phyloP scores from a whole-genome alignment of 2,329 filamentous ascomycete genomes.

The Aspergillus tamarii region DNA sequence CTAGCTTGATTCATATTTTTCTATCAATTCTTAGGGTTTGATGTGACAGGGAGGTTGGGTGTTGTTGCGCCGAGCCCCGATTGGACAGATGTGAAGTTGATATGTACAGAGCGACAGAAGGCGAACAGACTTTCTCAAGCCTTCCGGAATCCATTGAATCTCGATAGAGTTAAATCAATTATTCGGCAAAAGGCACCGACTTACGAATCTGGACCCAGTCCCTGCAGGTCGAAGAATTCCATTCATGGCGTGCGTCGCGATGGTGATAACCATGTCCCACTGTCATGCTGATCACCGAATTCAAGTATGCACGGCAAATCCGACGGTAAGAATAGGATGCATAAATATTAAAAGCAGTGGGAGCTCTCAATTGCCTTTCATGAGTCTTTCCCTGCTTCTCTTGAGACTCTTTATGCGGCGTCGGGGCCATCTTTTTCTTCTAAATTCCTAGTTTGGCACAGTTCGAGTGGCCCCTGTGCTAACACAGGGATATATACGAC shows the following conservation, averaged over 20 bases:
- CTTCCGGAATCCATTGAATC: no score
- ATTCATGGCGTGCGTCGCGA: constrained; percentile 10
- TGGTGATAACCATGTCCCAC: constrained; percentile 11
- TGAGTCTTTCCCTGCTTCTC: not conserved
- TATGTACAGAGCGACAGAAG: not conserved
- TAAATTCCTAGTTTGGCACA: not conserved
- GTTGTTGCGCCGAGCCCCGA: not conserved
- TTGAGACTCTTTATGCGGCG: not conserved
- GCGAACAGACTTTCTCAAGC: not conserved
- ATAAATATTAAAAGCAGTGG: not conserved
- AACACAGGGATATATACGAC: not conserved
- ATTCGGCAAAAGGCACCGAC: not conserved
- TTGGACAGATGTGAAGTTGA: no score
- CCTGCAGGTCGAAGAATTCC: constrained; percentile 8
- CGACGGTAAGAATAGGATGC: not conserved
- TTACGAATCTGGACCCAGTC: not conserved
- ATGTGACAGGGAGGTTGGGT: not conserved
- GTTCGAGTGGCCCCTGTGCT: not conserved
- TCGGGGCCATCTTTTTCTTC: not conserved
- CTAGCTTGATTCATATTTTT: not conserved
- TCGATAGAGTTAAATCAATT: not conserved
- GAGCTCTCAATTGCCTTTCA: not conserved
- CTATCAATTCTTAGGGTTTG: not conserved
- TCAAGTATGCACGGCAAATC: constrained; percentile 16
- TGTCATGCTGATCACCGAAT: constrained; percentile 7